These are phyloP conservation scores for Chalciporus chontae DNA, from an alignment of 768 basidiomycete species.

Conservation along the genomic window DNA sequence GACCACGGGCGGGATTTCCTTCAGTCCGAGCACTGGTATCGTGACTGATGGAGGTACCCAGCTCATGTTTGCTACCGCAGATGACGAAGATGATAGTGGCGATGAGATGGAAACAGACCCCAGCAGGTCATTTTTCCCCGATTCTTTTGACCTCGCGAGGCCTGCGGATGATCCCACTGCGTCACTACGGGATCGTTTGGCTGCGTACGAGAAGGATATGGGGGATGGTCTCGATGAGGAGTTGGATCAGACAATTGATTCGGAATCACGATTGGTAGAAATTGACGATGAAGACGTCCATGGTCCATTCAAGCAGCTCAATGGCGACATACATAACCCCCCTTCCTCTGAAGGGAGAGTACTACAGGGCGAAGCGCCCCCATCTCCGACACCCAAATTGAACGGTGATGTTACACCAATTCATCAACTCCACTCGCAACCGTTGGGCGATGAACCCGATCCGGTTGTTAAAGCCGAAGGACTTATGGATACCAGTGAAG, in stretches of 20 bases:
- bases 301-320: conserved; percentile 26
- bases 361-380: conserved; percentile 43
- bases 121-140: conserved; percentile 45
- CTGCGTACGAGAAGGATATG: conserved; percentile 57
- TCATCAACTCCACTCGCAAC: conserved; percentile 47
- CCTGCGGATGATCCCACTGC: conserved; percentile 55
- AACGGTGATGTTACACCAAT: conserved; percentile 48
- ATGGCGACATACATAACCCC: conserved; percentile 35
- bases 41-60: conserved; percentile 42
- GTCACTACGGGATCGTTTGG: conserved; percentile 57
- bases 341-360: conserved; percentile 15
- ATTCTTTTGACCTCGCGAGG: conserved; percentile 43
- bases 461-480: conserved; percentile 58
- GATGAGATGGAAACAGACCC: conserved; percentile 41
- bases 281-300: conserved; percentile 33
- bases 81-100: conserved; percentile 59
- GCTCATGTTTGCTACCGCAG: conserved; percentile 60
- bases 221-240: conserved; percentile 33
- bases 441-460: conserved; percentile 52
- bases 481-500: conserved; percentile 63
- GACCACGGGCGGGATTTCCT: conserved; percentile 61
- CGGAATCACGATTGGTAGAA: conserved; percentile 26
- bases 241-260: conserved; percentile 14
- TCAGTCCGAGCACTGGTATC: conserved; percentile 52
- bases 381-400: conserved; percentile 40